Percentiles rank a stretch among this genome's conserved stretches.
These are phyloP conservation scores for Suhomyces coccinellae DNA, from an alignment of 1,139 yeast species.

Conservation along the genomic window DNA sequence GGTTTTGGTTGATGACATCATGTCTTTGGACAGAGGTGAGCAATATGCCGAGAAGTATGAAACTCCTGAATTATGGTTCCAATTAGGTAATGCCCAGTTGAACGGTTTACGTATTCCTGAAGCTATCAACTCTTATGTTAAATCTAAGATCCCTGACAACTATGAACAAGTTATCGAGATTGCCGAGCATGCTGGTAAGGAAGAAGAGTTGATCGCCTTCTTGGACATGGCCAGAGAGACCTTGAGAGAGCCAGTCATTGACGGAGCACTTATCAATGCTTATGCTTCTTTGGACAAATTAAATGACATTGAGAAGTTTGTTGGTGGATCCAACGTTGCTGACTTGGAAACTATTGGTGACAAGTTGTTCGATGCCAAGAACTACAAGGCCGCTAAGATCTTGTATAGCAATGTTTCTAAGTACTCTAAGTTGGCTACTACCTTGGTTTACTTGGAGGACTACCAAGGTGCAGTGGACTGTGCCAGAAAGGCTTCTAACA, in stretches of 20 bases:
- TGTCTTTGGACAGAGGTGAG: conserved; percentile 94
- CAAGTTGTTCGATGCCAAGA: conserved; percentile 74
- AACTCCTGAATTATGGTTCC: conserved; percentile 87
- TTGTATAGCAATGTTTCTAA: conserved; percentile 85
- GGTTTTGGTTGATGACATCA: conserved; percentile 87
- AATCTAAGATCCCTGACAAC: conserved; percentile 89
- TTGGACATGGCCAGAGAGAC: conserved; percentile 93
- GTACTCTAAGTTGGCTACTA: conserved; percentile 93
- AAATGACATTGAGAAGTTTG: conserved; percentile 79
- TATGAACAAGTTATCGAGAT: conserved; percentile 91
- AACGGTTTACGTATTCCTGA: conserved; percentile 92
- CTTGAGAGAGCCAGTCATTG: conserved; percentile 87
- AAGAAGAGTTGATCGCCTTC: conserved; percentile 85
- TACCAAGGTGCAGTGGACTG: conserved; percentile 98
- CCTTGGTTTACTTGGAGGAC: conserved; percentile 86
- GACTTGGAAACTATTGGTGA: conserved; percentile 92
- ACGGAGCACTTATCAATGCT: conserved; percentile 85
- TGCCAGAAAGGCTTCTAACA: conserved; percentile 96
- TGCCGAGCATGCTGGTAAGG: conserved; percentile 94
- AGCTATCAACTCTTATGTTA: conserved; percentile 85
- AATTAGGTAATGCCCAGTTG: conserved; percentile 93
- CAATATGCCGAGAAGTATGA: conserved; percentile 90
- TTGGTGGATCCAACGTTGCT: conserved; percentile 88
- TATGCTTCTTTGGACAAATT: conserved; percentile 79
- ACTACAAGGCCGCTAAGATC: conserved; percentile 91